Percentiles rank a stretch among this genome's conserved stretches.
phyloP scores from a whole-genome alignment of 768 basidiomycete species.

The Hysterangium stoloniferum region DNA sequence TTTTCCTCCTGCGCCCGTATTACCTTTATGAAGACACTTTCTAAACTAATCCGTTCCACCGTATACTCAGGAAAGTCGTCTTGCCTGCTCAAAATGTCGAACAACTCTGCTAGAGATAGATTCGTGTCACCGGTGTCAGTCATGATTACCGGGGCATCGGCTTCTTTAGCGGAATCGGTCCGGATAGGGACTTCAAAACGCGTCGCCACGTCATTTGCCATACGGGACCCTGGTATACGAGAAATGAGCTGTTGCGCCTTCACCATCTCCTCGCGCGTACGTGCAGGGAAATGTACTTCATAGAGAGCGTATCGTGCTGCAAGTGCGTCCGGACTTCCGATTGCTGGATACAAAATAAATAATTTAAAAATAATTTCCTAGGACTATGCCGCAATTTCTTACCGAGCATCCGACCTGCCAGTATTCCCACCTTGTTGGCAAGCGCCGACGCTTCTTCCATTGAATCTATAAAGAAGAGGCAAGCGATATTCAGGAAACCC shows the following conservation, averaged over 20 bases:
- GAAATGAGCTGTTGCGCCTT: constrained; percentile 56
- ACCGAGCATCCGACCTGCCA: constrained; percentile 67
- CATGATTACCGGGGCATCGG: too few species aligned
- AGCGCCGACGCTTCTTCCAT: constrained; percentile 82
- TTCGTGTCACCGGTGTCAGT: too few species aligned
- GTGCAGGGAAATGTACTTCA: constrained; percentile 68
- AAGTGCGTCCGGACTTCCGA: constrained; percentile 58
- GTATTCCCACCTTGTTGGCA: constrained; percentile 67
- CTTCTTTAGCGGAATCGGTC: too few species aligned
- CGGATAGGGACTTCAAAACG: constrained; percentile 64
- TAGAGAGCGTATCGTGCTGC: constrained; percentile 64
- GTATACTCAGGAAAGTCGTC: constrained; percentile 59
- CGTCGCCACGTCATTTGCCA: constrained; percentile 68
- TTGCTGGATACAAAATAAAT: constrained; percentile 32
- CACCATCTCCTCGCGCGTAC: constrained; percentile 49
- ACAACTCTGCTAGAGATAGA: constrained; percentile 50
- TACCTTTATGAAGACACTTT: constrained; percentile 68
- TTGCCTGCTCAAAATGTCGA: constrained; percentile 43
- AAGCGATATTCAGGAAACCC: not conserved
- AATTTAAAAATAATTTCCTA: not conserved
- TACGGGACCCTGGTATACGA: constrained; percentile 50
- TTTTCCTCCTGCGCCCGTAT: constrained; percentile 51
- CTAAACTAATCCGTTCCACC: constrained; percentile 60
- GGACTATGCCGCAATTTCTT: constrained; percentile 14
- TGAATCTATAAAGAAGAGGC: constrained; percentile 50